Conservation (phyloP, 305 asterid species). For the Rubia balearica region DNA sequence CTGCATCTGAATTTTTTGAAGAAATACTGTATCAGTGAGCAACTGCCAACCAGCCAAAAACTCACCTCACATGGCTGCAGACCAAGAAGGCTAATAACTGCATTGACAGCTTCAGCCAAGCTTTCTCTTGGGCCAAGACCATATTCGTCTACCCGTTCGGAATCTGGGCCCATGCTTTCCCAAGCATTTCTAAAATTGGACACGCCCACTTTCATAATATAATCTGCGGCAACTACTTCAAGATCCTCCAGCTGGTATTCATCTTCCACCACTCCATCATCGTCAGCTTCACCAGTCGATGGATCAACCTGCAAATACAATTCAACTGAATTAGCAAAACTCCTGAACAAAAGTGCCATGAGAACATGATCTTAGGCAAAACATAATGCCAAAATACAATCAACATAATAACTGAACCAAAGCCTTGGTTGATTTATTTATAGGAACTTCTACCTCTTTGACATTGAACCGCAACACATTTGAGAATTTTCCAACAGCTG, state of each 20-base stretch:
- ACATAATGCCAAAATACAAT: neutral
- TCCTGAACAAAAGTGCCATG: neutral
- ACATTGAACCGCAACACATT: conserved; percentile 65
- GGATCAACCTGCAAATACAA: conserved; percentile 53
- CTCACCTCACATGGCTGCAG: conserved; percentile 93
- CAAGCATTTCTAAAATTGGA: conserved; percentile 90
- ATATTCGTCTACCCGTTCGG: conserved; percentile 72
- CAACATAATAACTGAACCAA: too few species aligned
- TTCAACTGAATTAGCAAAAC: conserved; percentile 1
- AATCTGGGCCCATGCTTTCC: conserved; percentile 73
- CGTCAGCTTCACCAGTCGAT: conserved; percentile 85
- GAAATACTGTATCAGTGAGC: neutral
- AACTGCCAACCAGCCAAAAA: conserved; percentile 13
- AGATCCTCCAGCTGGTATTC: conserved; percentile 92
- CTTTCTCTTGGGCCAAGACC: conserved; percentile 93
- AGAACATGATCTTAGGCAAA: neutral
- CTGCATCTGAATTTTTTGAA: neutral
- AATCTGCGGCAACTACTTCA: conserved; percentile 83
- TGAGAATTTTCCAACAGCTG: conserved; percentile 77
- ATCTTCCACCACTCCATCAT: conserved; percentile 76
- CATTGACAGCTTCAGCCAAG: conserved; percentile 71
- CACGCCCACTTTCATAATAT: conserved; percentile 73
- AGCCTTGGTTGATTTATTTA: neutral
- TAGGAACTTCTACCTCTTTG: conserved; percentile 59
- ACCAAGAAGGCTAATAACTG: conserved; percentile 80